Percentiles rank a stretch among this genome's conserved stretches.
Conservation (phyloP, 2,329 filamentous ascomycete genomes). For the Arthrobotrys musiformis region DNA sequence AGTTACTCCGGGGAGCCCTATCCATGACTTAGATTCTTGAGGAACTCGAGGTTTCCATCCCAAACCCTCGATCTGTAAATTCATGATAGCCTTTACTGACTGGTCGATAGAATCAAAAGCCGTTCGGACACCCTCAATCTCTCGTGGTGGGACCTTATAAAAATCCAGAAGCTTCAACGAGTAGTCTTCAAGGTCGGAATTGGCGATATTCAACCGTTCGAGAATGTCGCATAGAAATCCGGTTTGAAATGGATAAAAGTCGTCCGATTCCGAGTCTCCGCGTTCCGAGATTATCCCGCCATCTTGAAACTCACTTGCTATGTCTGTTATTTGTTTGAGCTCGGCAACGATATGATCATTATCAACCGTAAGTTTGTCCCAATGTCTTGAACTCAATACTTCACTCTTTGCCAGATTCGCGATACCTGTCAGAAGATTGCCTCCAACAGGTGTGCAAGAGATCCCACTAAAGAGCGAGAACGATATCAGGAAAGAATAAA, state of each 20-base stretch:
- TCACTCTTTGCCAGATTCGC: conserved; percentile 22
- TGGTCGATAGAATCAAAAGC: conserved; percentile 28
- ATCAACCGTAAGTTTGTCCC: conserved; percentile 11
- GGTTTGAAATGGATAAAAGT: not conserved
- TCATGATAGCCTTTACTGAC: conserved; percentile 20
- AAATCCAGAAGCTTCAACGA: not conserved
- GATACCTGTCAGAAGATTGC: not conserved
- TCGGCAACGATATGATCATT: conserved; percentile 1
- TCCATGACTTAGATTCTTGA: conserved; percentile 6
- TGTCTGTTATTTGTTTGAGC: not conserved
- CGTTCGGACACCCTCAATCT: not conserved
- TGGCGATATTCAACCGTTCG: not conserved
- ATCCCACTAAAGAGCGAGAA: not conserved
- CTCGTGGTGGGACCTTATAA: not conserved
- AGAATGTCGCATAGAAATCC: conserved; percentile 12
- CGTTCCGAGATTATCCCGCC: not conserved
- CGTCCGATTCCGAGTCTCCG: not conserved
- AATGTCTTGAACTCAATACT: not conserved
- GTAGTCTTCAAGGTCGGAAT: not conserved
- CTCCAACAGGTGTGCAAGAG: not conserved
- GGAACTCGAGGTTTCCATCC: conserved; percentile 22
- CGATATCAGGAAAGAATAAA: not conserved
- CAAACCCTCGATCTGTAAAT: conserved; percentile 9
- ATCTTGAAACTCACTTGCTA: conserved; percentile 29
- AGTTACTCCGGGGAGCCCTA: not conserved